phyloP scores from a whole-genome alignment of 495 filamentous ascomycete genomes.

The Penicillium crystallinum region DNA sequence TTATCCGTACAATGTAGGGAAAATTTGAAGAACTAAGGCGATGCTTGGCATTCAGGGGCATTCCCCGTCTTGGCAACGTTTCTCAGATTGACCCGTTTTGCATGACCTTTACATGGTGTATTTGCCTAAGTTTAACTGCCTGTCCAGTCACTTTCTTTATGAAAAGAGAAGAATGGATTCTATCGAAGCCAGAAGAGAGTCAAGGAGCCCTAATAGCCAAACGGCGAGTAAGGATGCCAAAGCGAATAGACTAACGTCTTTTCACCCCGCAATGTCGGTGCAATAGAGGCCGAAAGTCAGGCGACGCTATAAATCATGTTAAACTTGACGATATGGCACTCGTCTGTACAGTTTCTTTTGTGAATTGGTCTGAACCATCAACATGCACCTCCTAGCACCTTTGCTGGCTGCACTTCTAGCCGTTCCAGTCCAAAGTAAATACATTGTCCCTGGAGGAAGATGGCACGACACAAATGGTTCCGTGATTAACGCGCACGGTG shows the following conservation, averaged over 20 bases:
- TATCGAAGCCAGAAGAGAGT: not conserved
- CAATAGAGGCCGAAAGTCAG: not conserved
- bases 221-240: not conserved
- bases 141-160: too few species aligned
- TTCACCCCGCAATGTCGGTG: slow-evolving; percentile 5
- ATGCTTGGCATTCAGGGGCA: not conserved
- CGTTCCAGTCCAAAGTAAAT: slow-evolving; percentile 9
- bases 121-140: too few species aligned
- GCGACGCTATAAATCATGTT: not conserved
- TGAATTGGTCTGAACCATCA: not conserved
- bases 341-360: not conserved
- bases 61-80: not conserved
- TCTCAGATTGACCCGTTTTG: too few species aligned
- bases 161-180: too few species aligned
- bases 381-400: not conserved
- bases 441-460: slow-evolving; percentile 23
- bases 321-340: not conserved
- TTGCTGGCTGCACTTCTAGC: not conserved
- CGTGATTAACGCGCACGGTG: slow-evolving; percentile 21
- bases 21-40: too few species aligned
- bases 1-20: too few species aligned
- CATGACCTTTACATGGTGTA: too few species aligned
- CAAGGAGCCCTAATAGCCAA: not conserved
- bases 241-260: not conserved
- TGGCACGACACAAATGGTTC: slow-evolving; percentile 23